Evolutionary conservation across 208 protist species (phyloP).

Genomic region (Leishmania aethiopica): DNA sequence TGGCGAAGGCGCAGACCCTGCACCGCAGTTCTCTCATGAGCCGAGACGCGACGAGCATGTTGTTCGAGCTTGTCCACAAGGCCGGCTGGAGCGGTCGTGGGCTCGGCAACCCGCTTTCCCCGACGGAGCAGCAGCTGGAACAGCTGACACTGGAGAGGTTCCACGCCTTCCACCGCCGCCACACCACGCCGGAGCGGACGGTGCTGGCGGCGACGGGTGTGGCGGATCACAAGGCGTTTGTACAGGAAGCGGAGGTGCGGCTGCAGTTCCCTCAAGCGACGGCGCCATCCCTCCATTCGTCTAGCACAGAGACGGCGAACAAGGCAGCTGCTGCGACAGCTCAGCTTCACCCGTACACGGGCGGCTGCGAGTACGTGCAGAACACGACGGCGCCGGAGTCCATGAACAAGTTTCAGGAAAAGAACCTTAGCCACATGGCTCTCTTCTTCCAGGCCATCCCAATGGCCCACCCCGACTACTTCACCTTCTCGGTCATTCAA

Average conservation of each 20-base stretch:
- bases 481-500: constrained; percentile 89
- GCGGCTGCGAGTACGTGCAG: constrained; percentile 69
- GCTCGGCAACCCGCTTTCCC: constrained; percentile 65
- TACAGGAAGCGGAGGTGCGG: constrained; percentile 56
- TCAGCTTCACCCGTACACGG: constrained; percentile 64
- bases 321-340: constrained; percentile 8
- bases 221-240: constrained; percentile 72
- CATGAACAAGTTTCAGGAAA: constrained; percentile 93
- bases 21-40: constrained; percentile 50
- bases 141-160: constrained; percentile 70
- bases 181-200: constrained; percentile 70
- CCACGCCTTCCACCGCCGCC: constrained; percentile 56
- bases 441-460: constrained; percentile 89
- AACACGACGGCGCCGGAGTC: constrained; percentile 87
- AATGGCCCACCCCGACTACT: constrained; percentile 85
- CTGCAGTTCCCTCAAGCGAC: constrained; percentile 52
- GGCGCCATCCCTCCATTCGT: constrained; percentile 1
- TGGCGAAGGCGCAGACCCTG: constrained; percentile 65
- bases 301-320: neutral
- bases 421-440: constrained; percentile 88
- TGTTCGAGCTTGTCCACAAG: constrained; percentile 91
- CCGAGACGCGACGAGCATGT: constrained; percentile 80
- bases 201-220: constrained; percentile 87
- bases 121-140: constrained; percentile 57
- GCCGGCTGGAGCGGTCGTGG: constrained; percentile 85